Evolutionary conservation across 1,284 basidiomycete genomes (phyloP), one percentile per base, ranked within the genome.

Genomic region (Ganoderma sinense): DNA sequence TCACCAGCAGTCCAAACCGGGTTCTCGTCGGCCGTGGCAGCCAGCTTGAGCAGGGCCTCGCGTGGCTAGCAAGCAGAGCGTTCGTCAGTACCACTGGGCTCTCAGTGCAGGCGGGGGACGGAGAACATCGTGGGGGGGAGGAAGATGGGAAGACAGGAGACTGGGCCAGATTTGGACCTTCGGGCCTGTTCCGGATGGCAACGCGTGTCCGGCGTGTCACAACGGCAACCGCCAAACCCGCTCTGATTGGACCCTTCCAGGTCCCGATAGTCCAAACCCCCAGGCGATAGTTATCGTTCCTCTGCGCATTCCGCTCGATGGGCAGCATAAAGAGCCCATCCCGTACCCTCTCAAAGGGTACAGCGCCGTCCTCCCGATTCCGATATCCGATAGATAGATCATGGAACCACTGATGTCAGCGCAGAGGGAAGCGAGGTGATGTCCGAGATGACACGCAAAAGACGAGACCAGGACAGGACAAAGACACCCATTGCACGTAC

Each of bases 41-140:
- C 97, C 77, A 97, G 99, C 82, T 93, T 96, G 86, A 99, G 92
- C 72, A 99, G 84, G 4, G 97, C 97, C 83, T 98, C 97, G 73
- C 97, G 91, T 40, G 97, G 97, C 94, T 99, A 84, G 78, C 71
- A 74, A 64, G 71, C 63, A 74, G 72, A 63, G 69, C 70, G 75
- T 75, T 75, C 77, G 77, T 79, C 62, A 76, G 71, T 41, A 69
- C 62, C 18, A 55, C 61, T n/a, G 48, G 51, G 41, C 53, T 26
- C 41, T 63, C 31, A 65, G 53, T n/a, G 26, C 39, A 31, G 65
- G 70, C 65, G 64, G 61, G 61, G 60, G 70, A 53, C 41, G 59
- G 60, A 36, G 70, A 62, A 64, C 63, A 66, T 71, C 70, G 72
- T 70, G 68, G 68, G 65, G 61, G 68, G 73, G 67, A 68, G 56